phyloP scores from a whole-genome alignment of 176 grass and related monocot species.

The Oryza longistaminata region DNA sequence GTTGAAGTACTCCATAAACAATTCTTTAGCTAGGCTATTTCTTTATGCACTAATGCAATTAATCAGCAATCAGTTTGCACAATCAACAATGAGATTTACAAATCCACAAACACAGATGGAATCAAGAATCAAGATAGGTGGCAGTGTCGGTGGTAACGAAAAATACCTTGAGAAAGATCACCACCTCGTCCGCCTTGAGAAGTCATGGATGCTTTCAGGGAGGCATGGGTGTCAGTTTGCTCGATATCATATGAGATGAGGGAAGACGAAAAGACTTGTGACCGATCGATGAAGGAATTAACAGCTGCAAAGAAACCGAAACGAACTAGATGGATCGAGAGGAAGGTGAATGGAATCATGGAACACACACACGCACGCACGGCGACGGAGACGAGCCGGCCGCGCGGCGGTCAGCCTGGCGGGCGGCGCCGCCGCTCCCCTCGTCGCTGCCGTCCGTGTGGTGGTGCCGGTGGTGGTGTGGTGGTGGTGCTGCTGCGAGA shows the following conservation, averaged over 20 bases:
- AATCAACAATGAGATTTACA: not conserved
- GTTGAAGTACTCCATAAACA: not conserved
- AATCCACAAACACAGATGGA: not conserved
- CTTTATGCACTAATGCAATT: not conserved
- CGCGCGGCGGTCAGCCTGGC: conserved; percentile 12
- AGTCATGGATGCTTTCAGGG: conserved; percentile 18
- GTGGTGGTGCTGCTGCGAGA: not conserved
- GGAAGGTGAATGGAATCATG: not conserved
- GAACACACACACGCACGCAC: not conserved
- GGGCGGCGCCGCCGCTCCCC: conserved; percentile 18
- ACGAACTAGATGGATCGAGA: not conserved
- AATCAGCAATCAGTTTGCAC: not conserved
- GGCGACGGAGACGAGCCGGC: not conserved
- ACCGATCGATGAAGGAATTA: conserved; percentile 34
- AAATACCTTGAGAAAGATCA: conserved; percentile 49
- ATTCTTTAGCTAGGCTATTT: not conserved
- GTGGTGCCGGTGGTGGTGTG: conserved; percentile 4
- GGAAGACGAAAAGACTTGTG: conserved; percentile 35
- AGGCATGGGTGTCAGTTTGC: conserved; percentile 28
- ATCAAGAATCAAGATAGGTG: not conserved
- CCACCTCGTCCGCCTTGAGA: conserved; percentile 37
- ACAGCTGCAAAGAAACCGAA: conserved; percentile 26
- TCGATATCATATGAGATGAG: conserved; percentile 39
- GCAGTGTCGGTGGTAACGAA: not conserved
- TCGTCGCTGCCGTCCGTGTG: conserved; percentile 47